Conservation (phyloP, 1,139 yeast species). For the Debaryomyces udenii region DNA sequence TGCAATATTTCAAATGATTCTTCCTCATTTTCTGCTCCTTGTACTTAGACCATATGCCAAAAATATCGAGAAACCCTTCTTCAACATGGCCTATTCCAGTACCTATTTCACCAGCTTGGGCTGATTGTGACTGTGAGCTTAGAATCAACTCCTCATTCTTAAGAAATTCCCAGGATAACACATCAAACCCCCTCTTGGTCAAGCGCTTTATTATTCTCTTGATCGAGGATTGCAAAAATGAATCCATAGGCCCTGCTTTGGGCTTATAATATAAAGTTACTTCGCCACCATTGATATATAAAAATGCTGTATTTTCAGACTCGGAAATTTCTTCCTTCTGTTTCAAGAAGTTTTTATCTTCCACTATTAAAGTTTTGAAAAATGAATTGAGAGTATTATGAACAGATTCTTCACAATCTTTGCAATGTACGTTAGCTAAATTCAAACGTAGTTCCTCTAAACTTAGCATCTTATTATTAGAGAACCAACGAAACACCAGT, state of each 20-base stretch:
- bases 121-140: constrained; percentile 15
- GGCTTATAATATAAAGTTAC: constrained; percentile 25
- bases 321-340: constrained; percentile 28
- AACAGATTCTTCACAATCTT: constrained; percentile 48
- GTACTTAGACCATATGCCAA: constrained; percentile 16
- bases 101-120: not conserved
- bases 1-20: constrained; percentile 36
- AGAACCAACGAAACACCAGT: not conserved
- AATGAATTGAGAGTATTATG: constrained; percentile 17
- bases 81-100: constrained; percentile 12
- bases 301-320: constrained; percentile 17
- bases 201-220: constrained; percentile 30
- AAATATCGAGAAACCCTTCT: constrained; percentile 21
- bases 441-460: constrained; percentile 34
- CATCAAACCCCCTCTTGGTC: constrained; percentile 33
- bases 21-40: constrained; percentile 15
- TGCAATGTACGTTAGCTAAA: constrained; percentile 55
- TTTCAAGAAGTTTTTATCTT: constrained; percentile 12
- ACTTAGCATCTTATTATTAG: not conserved
- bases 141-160: constrained; percentile 20
- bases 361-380: constrained; percentile 12
- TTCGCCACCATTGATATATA: constrained; percentile 20
- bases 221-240: constrained; percentile 17
- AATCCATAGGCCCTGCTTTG: constrained; percentile 3
- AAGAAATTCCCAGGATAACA: constrained; percentile 36